Base-by-base conservation (phyloP, 1,284 basidiomycete species). In the Wallemia ichthyophaga region DNA sequence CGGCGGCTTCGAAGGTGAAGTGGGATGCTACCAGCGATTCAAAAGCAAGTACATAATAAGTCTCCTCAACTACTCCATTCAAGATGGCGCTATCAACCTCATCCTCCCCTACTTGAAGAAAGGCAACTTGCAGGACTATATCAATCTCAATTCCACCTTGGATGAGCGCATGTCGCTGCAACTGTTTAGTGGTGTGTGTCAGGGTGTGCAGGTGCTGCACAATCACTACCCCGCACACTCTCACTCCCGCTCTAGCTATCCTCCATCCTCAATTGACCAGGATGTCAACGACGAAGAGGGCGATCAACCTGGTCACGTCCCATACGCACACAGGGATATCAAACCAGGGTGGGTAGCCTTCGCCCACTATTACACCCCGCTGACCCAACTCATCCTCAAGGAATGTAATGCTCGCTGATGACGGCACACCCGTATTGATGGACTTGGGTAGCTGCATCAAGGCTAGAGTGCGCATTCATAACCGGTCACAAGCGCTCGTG, bases 311-410 rank as follows among this genome's bases (percentile, higher is more conserved):
- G 77, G 79, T 60, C 64, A 82, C 9, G 76, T 88, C 3, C 88
- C 94, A 0, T 99, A 94, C 68, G 91, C 92, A 0, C 94, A 98
- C 72, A 75, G 94, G 61, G 92, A 99, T 71, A 75, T 98, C 66
- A 98, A 99, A 71, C 94, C 92, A 37, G 89, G 82, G 86, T 88
- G 66, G 66, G 80, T 73, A 1, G n/a, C n/a, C 54, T 61, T n/a
- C 33, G 56, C 58, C 23, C 9, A 9, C 57, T 48, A 24, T 25
- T 26, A 13, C 15, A 31, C 60, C 25, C 61, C 24, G 11, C 61
- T 25, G 11, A 19, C 9, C 17, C 15, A n/a, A 24, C 17, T 24
- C 1, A 5, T 3, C 11, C 13, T 25, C 23, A 62, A 91, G 87
- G 48, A 98, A 98, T 68, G 77, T 98, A 61, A 98, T 98, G 91